Conservation (phyloP, 768 basidiomycete genomes). For the Mycena galopus region DNA sequence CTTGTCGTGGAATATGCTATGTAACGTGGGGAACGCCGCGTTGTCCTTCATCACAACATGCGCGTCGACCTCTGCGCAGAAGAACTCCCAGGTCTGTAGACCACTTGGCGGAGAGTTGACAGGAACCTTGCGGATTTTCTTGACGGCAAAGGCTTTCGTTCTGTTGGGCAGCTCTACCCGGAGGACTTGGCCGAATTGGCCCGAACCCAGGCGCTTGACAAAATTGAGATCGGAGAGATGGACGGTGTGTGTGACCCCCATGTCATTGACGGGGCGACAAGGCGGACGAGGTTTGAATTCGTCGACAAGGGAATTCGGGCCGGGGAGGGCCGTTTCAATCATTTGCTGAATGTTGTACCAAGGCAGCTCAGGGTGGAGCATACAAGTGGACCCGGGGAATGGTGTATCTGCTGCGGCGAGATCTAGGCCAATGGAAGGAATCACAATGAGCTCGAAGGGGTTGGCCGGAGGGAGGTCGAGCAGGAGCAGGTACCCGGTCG, state of each 20-base stretch:
- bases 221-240: background rate
- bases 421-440: too few relatives aligned
- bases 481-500: too few relatives aligned
- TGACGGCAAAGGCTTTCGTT: background rate
- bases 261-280: background rate
- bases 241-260: background rate
- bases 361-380: too few relatives aligned
- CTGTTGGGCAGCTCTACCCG: background rate
- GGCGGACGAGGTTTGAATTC: background rate
- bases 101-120: background rate
- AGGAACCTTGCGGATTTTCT: background rate
- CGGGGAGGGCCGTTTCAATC: background rate
- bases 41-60: background rate
- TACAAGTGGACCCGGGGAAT: too few relatives aligned
- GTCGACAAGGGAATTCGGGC: background rate
- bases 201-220: background rate
- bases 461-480: too few relatives aligned
- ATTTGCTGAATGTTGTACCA: too few relatives aligned
- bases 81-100: background rate
- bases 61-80: background rate
- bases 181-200: background rate
- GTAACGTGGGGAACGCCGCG: background rate
- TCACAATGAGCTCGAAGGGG: too few relatives aligned
- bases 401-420: too few relatives aligned
- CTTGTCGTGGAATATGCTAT: slow-evolving; percentile 3